Base-by-base conservation (phyloP, 1,139 yeast species). In the Chernovozyma sophiae-reginae region DNA sequence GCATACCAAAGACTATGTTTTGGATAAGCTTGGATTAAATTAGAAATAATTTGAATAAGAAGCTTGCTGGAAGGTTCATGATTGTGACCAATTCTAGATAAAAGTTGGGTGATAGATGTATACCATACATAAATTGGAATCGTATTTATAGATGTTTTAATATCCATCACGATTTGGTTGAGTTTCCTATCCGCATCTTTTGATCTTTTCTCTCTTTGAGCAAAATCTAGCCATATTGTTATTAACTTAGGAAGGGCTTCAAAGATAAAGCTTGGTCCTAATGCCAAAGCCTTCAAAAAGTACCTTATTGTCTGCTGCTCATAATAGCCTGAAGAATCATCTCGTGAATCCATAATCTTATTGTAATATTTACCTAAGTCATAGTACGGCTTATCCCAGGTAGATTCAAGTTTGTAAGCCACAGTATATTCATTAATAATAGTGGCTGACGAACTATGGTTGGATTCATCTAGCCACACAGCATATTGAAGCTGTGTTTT, bases 181-280 rank as follows among this genome's bases (percentile, higher is more conserved):
- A 76, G 57, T 36, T 67, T 68, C 32, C 69, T 63, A 38, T 64
- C 50, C 42, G 72, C 51, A 44, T 60, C 60, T 51, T 66, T 52
- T 3, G 54, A 43, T 16, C 49, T 48, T 19, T 49, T 46, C 4
- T 51, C 43, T 25, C 43, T 47, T 34, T 62, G 77, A 2, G 90
- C 85, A 55, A 82, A 86, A 51, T 92, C 97, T 15, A 94, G 66
- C 98, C 98, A 94, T 15, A 89, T 73, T 0, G 97, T 90, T 5
- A 92, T 73, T 19, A 89, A 75, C 53, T 89, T 89, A 0, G 98
- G 98, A 17, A 94, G 62, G 0, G 95, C 86, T 58, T 94, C 97
- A 51, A 81, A 81, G 3, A 86, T 73, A 52, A 79, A 84, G 33
- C 77, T 74, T 6, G 81, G 72, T 0, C 95, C 94, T 39, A 74